Percentiles rank a stretch among this genome's conserved stretches.
phyloP scores from a whole-genome alignment of 306 rosid genomes.

The Cucumis hystrix region DNA sequence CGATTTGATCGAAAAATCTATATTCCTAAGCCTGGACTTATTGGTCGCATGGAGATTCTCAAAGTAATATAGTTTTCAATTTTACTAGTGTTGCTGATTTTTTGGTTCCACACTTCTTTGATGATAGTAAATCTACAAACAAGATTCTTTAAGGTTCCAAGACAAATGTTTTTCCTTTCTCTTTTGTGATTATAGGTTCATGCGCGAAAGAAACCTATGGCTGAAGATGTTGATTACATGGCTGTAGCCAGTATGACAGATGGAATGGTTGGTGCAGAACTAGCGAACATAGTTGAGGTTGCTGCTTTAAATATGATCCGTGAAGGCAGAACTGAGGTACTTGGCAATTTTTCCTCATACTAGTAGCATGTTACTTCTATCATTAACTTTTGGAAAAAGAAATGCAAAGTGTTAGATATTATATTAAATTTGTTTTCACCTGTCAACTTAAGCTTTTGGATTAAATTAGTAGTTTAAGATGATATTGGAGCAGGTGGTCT shows the following conservation, averaged over 20 bases:
- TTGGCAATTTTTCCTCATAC: not conserved
- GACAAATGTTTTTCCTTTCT: slow-evolving; percentile 1
- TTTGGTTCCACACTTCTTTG: not conserved
- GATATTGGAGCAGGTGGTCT: too few relatives aligned
- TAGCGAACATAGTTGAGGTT: slow-evolving; percentile 93
- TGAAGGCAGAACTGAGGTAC: slow-evolving; percentile 85
- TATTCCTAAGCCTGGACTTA: slow-evolving; percentile 90
- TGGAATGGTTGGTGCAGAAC: slow-evolving; percentile 99
- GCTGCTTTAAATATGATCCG: slow-evolving; percentile 97
- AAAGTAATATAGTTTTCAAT: slow-evolving; percentile 31
- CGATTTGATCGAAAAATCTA: slow-evolving; percentile 85
- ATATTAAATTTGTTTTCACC: too few relatives aligned
- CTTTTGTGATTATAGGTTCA: slow-evolving; percentile 52
- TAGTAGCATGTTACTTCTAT: not conserved
- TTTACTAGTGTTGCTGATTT: not conserved
- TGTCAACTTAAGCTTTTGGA: too few relatives aligned
- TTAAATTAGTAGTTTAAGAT: too few relatives aligned
- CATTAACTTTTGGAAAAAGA: not conserved
- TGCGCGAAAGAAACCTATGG: slow-evolving; percentile 94
- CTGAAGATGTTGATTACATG: slow-evolving; percentile 83
- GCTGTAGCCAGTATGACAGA: slow-evolving; percentile 91
- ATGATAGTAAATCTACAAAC: not conserved
- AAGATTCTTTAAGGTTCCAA: not conserved
- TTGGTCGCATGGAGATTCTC: slow-evolving; percentile 85
- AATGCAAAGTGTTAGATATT: not conserved